Percentiles rank a stretch among this genome's conserved stretches.
Conservation (phyloP, 1,139 yeast species). For the Geotrichum macrosporum region DNA sequence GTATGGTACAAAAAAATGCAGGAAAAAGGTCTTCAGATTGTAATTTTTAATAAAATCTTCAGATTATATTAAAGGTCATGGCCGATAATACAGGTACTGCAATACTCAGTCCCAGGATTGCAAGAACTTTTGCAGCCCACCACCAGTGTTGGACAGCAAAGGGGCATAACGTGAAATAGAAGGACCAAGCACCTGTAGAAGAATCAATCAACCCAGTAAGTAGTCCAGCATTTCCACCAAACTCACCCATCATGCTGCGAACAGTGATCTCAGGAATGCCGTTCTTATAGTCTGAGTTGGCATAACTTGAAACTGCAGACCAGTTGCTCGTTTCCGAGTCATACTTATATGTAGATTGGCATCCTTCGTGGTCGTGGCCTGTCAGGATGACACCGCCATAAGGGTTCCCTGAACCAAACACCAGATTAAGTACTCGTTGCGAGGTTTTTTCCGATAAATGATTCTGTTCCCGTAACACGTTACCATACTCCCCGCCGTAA, state of each 20-base stretch:
- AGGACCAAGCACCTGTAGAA: conserved; percentile 51
- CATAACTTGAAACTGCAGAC: too few relatives aligned
- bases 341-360: conserved; percentile 56
- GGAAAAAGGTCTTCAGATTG: too few relatives aligned
- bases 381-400: conserved; percentile 74
- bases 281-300: not conserved
- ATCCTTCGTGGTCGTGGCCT: conserved; percentile 97
- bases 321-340: conserved; percentile 28
- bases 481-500: conserved; percentile 51
- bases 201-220: conserved; percentile 62
- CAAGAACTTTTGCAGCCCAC: conserved; percentile 77
- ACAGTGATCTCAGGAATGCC: conserved; percentile 76
- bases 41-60: too few relatives aligned
- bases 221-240: conserved; percentile 81
- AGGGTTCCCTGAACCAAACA: conserved; percentile 47
- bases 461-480: conserved; percentile 78
- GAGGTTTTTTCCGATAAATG: conserved; percentile 66
- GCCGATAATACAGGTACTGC: conserved; percentile 13
- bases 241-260: conserved; percentile 94
- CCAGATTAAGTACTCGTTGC: conserved; percentile 59
- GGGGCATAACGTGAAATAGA: conserved; percentile 67
- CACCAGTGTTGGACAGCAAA: conserved; percentile 88
- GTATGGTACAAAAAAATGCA: too few relatives aligned
- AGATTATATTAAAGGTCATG: too few relatives aligned
- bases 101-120: conserved; percentile 27